Conservation (phyloP, 2,329 filamentous ascomycete genomes). For the Fusarium haematococcum region DNA sequence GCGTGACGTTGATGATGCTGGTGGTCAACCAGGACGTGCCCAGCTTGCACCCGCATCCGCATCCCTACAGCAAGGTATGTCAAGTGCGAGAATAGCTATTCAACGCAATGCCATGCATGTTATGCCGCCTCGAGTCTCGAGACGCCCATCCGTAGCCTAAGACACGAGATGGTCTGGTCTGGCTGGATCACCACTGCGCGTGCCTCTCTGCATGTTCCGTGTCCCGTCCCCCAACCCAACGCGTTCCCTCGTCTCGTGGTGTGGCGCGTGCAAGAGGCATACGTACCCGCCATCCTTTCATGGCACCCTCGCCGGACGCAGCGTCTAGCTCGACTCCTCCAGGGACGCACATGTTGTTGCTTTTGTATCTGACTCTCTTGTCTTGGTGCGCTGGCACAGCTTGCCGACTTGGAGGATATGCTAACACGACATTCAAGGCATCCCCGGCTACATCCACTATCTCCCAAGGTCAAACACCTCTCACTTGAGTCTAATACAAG, state of each 20-base stretch:
- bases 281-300: constrained; percentile 10
- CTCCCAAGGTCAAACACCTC: constrained; percentile 58
- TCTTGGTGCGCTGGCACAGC: constrained; percentile 32
- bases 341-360: constrained; percentile 37
- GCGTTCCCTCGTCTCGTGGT: constrained; percentile 17
- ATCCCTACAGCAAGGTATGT: constrained; percentile 58
- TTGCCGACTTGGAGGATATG: constrained; percentile 33
- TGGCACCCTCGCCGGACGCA: constrained; percentile 25
- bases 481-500: constrained; percentile 63
- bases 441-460: constrained; percentile 63
- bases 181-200: constrained; percentile 6
- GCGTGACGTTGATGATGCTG: constrained; percentile 59
- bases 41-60: constrained; percentile 55
- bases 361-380: constrained; percentile 36
- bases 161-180: constrained; percentile 8
- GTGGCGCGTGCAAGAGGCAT: constrained; percentile 15
- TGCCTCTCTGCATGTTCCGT: constrained; percentile 13
- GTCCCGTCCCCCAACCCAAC: constrained; percentile 13
- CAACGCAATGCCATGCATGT: constrained; percentile 29
- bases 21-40: constrained; percentile 52
- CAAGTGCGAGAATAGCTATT: constrained; percentile 31
- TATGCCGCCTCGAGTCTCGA: constrained; percentile 32
- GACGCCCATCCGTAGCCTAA: constrained; percentile 35
- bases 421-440: constrained; percentile 40
- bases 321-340: constrained; percentile 35